Conservation (phyloP, 2,329 filamentous ascomycete species). For the Zarea fungicola region DNA sequence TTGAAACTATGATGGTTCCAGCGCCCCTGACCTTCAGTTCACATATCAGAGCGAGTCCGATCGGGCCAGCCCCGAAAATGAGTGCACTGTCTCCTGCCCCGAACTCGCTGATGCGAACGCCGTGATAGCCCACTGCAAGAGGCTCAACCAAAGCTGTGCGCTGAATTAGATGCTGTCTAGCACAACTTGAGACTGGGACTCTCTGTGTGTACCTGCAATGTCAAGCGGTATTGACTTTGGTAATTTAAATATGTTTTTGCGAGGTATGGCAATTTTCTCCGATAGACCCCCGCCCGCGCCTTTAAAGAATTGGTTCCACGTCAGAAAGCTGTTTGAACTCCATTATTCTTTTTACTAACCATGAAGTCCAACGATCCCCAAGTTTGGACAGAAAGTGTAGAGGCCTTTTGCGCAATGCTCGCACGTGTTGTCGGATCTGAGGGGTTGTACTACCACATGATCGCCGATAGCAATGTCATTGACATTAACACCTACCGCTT, state of each 20-base stretch:
- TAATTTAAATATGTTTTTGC: no score
- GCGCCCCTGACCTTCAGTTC: slow-evolving; percentile 42
- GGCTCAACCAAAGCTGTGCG: slow-evolving; percentile 51
- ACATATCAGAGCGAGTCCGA: slow-evolving; percentile 43
- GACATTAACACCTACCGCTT: slow-evolving; percentile 51
- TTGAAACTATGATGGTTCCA: slow-evolving; percentile 41
- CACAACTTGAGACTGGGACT: no score
- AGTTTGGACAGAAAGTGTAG: slow-evolving; percentile 53
- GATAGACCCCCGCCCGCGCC: slow-evolving; percentile 50
- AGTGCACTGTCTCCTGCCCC: slow-evolving; percentile 37
- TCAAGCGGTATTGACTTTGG: no score
- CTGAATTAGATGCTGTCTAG: slow-evolving; percentile 42
- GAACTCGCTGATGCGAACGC: slow-evolving; percentile 41
- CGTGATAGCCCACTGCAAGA: slow-evolving; percentile 39
- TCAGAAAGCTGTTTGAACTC: no score
- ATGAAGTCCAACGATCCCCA: slow-evolving; percentile 29
- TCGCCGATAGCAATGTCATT: slow-evolving; percentile 46
- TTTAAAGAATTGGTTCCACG: no score
- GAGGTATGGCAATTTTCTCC: no score
- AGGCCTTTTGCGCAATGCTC: slow-evolving; percentile 46
- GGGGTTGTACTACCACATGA: slow-evolving; percentile 55
- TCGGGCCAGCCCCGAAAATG: slow-evolving; percentile 45
- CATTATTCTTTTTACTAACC: no score
- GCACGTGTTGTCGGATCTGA: slow-evolving; percentile 52
- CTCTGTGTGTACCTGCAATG: no score